Evolutionary conservation across 1,139 yeast genomes (phyloP), one percentile per base, ranked within the genome.

Genomic region (Suhomyces chickasaworum): DNA sequence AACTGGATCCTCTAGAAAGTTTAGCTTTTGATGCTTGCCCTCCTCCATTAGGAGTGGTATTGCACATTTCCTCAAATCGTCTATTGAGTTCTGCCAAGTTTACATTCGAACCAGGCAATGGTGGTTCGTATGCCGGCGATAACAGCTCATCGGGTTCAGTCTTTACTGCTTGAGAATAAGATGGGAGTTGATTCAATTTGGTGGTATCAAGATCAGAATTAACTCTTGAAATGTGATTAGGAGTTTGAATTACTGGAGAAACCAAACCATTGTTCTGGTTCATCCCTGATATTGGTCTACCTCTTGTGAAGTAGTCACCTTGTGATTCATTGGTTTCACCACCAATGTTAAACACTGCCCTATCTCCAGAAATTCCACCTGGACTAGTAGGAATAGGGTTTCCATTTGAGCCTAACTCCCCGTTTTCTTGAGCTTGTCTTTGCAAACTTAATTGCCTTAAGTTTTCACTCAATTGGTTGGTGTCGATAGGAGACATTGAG

Each of bases 161-260:
- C 54, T 74, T 75, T 61, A 84, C 68, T 0, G 98, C 97, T 38
- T 89, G 84, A 8, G 78, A 77, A 64, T 91, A 91, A 0, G 96
- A 82, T 0, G 98, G 98, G 3, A 90, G 96, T 47, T 81, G 69
- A 13, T 85, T 81, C 53, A 90, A 61, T 36, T 39, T 55, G 13
- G 54, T 59, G 37, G 49, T 55, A 39, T 49, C 58, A 27, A 52
- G 46, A 43, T 68, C 76, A 0, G 90, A 83, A 38, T 75, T 77
- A 1, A 73, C 81, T 45, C 91, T 69, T 1, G 90, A 84, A 42
- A 84, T 62, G 57, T 85, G 83, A 12, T 65, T 57, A 1, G 89
- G 87, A 1, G 87, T 72, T 8, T 59, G 45, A 4, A 68, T 53
- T 7, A 77, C 73, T 17, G 80, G 66, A 52, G 79, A 49, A 2